Evolutionary conservation across 2,329 filamentous ascomycete species (phyloP).

Genomic region (Alternaria atra): DNA sequence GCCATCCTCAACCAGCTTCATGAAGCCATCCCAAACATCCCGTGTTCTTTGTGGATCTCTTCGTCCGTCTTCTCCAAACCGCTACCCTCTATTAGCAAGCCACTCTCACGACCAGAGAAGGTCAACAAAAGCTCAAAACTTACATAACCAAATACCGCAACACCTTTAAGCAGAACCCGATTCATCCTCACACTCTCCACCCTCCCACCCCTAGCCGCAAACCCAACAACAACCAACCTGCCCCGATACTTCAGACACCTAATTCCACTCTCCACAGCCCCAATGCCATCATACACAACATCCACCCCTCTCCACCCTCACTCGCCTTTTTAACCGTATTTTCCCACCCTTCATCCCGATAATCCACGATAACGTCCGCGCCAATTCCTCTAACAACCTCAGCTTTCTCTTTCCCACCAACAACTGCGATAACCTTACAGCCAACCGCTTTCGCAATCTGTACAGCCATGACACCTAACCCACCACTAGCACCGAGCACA

Average conservation of each 20-base stretch:
- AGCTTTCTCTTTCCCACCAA: slow-evolving; percentile 59
- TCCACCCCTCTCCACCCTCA: slow-evolving; percentile 59
- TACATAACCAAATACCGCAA: slow-evolving; percentile 38
- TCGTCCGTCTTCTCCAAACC: slow-evolving; percentile 66
- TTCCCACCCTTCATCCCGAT: slow-evolving; percentile 59
- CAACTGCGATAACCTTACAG: slow-evolving; percentile 63
- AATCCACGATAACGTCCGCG: slow-evolving; percentile 56
- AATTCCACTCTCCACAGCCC: slow-evolving; percentile 64
- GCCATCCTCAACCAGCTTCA: slow-evolving; percentile 58
- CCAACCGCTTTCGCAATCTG: slow-evolving; percentile 65
- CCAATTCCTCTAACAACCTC: slow-evolving; percentile 53
- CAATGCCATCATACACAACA: slow-evolving; percentile 67
- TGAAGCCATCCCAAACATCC: slow-evolving; percentile 62
- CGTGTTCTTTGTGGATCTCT: slow-evolving; percentile 58
- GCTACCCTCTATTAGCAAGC: slow-evolving; percentile 41
- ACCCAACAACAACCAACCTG: slow-evolving; percentile 65
- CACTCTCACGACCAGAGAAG: neutral
- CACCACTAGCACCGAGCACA: slow-evolving; percentile 65
- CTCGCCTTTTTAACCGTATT: slow-evolving; percentile 61
- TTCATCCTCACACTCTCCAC: slow-evolving; percentile 56
- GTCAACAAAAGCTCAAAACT: slow-evolving; percentile 2
- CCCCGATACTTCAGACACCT: slow-evolving; percentile 65
- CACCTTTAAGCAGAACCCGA: slow-evolving; percentile 34
- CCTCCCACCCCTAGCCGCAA: slow-evolving; percentile 62
- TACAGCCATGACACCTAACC: slow-evolving; percentile 64